These are phyloP conservation scores for Ophiocordyceps camponoti-saundersi DNA, from an alignment of 2,329 filamentous ascomycete genomes.

Conservation along the genomic window DNA sequence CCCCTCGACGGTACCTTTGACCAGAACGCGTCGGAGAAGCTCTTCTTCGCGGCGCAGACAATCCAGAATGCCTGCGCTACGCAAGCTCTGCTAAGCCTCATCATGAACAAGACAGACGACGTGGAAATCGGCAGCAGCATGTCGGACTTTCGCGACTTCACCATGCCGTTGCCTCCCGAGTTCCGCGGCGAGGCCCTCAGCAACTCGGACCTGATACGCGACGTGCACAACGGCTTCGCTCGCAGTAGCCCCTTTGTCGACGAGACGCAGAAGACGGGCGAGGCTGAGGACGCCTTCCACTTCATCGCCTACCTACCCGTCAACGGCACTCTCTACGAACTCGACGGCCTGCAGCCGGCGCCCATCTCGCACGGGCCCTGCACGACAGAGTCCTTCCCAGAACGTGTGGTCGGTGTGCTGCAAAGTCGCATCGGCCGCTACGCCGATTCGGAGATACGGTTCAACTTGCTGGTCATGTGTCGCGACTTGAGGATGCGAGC, in stretches of 20 bases:
- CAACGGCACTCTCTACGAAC: conserved; percentile 70
- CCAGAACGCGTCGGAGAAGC: conserved; percentile 49
- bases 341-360: conserved; percentile 84
- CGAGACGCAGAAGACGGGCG: conserved; percentile 54
- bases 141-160: conserved; percentile 73
- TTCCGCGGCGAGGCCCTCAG: conserved; percentile 43
- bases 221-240: conserved; percentile 82
- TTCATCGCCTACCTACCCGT: conserved; percentile 90
- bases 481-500: conserved; percentile 65
- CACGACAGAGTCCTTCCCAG: conserved; percentile 51
- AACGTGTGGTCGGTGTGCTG: conserved; percentile 72
- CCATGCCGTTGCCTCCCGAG: conserved; percentile 64
- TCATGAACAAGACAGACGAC: conserved; percentile 63
- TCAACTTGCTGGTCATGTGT: conserved; percentile 90
- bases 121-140: conserved; percentile 60
- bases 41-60: conserved; percentile 93
- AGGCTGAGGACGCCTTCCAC: conserved; percentile 83
- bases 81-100: conserved; percentile 79
- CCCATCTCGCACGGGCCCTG: conserved; percentile 80
- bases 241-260: conserved; percentile 80
- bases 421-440: conserved; percentile 73
- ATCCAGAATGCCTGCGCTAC: conserved; percentile 98
- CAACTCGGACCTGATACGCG: conserved; percentile 52
- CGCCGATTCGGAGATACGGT: conserved; percentile 73
- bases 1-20: conserved; percentile 76